Conservation (phyloP, 106 monocot genomes). For the Apostasia ramifera region DNA sequence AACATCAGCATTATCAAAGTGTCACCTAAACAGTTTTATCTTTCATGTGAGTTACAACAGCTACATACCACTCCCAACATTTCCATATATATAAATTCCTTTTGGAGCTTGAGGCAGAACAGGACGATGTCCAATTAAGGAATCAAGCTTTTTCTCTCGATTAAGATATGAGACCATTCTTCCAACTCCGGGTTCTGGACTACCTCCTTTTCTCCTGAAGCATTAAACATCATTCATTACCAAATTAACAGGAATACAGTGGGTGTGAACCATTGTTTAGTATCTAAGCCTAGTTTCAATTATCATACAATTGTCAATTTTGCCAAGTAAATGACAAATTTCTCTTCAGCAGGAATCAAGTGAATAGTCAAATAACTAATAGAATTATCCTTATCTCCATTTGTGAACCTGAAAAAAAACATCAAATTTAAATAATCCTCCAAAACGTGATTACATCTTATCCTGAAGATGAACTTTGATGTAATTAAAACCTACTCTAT, state of each 20-base stretch:
- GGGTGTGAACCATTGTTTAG: too few species aligned
- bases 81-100: conserved; percentile 92
- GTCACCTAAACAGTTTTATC: not conserved
- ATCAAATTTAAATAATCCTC: not conserved
- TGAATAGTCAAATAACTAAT: not conserved
- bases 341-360: not conserved
- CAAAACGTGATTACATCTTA: too few species aligned
- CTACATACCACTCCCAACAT: conserved; percentile 84
- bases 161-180: conserved; percentile 93
- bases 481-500: too few species aligned
- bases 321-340: not conserved
- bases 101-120: conserved; percentile 65
- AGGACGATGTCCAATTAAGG: conserved; percentile 55
- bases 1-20: not conserved
- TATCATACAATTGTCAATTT: too few species aligned
- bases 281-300: too few species aligned
- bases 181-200: conserved; percentile 79
- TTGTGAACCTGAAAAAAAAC: not conserved
- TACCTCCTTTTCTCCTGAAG: conserved; percentile 47
- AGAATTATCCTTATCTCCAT: not conserved
- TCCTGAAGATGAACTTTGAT: too few species aligned
- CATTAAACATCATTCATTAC: not conserved
- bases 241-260: not conserved
- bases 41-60: not conserved
- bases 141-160: conserved; percentile 79